Evolutionary conservation across 352 stramenopile species (phyloP).

Genomic region (Pythium apleroticum): DNA sequence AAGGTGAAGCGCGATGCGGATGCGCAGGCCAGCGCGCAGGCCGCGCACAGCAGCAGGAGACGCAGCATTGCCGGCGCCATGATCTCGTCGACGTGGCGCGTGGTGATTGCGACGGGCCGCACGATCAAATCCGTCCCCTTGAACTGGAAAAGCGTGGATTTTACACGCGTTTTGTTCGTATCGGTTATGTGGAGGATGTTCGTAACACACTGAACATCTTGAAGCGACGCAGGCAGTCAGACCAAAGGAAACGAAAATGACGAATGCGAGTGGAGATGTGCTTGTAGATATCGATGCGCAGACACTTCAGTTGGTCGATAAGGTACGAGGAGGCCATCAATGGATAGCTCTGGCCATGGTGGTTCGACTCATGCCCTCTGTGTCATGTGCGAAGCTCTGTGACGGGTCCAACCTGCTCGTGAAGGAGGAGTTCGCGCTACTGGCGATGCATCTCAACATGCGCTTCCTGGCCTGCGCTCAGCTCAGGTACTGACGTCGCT

Average conservation of each 20-base stretch:
- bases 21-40: constrained; percentile 1
- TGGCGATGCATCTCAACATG: constrained; percentile 24
- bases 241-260: neutral
- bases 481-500: constrained; percentile 5
- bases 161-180: neutral
- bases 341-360: neutral
- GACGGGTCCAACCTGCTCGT: constrained; percentile 13
- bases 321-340: neutral
- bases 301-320: neutral
- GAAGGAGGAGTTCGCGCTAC: constrained; percentile 16
- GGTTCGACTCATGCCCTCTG: neutral
- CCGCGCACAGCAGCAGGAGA: constrained; percentile 15
- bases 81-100: constrained; percentile 2
- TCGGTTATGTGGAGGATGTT: neutral
- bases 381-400: constrained; percentile 8
- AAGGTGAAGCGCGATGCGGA: constrained; percentile 30
- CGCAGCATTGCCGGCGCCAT: constrained; percentile 23
- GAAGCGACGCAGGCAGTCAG: neutral
- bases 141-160: neutral
- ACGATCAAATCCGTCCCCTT: constrained; percentile 8
- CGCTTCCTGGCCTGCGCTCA: constrained; percentile 10
- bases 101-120: constrained; percentile 1
- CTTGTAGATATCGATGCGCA: neutral
- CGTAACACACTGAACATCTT: constrained; percentile 7
- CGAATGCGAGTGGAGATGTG: neutral